Base-by-base conservation (phyloP, 148 eudicot genomes). In the Cornus kousa region DNA sequence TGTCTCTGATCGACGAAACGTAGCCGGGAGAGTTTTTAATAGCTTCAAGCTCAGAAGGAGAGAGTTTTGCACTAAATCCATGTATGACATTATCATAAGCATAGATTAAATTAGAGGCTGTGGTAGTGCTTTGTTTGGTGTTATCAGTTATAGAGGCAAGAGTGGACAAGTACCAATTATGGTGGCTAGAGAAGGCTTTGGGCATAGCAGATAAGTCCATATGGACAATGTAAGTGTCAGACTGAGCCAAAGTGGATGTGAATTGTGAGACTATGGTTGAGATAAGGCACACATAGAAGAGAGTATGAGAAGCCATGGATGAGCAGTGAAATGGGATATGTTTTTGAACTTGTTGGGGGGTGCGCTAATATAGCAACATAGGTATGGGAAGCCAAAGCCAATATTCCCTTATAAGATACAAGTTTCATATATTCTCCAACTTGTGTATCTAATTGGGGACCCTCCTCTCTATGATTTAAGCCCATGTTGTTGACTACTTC, bases 181-280 rank as follows among this genome's bases (percentile, higher is more conserved):
- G 94, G 82, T 89, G 94, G 89, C 64, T 81, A 67, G 89, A 72
- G 79, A 83, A 93, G 39, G 87, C 84, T 78, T 72, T 89, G 81
- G 97, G 97, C 97, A 92, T 92, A 68, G 84, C 53, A 14, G 94
- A 88, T 77, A 84, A 87, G 71, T 93, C 91, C 97, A 93, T 93
- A 74, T 93, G 94, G 48, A 93, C 87, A 37, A 93, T 91, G 76
- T 93, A 93, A 69, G 90, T 88, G 67, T 85, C 81, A 7, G 76
- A 24, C 11, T 77, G 19, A 0, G 76, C 57, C 14, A 62, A 37
- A 40, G 39, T 65, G 24, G 74, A 65, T 33, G 22, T 5, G 68
- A 79, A 79, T 24, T 59, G 72, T 39, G 79, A 65, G 68, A 64
- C 35, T 67, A 35, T 53, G 19, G 80, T 55, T 33, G 70, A 72